Percentiles rank a stretch among this genome's conserved stretches.
Conservation (phyloP, 257 asterid genomes). For the Nicotiana benthamiana region DNA sequence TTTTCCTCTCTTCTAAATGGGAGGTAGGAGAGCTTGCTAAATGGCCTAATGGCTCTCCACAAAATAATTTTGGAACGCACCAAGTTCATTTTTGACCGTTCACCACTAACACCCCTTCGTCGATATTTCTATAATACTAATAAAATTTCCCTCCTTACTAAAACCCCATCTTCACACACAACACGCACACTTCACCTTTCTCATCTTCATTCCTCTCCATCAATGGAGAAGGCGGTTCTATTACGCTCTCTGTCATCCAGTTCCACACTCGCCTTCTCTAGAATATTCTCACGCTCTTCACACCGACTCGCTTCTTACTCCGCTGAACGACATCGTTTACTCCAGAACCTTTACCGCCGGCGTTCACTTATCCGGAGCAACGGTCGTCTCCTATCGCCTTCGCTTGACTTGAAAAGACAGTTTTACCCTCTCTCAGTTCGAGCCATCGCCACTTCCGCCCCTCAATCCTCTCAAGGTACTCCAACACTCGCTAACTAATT, state of each 20-base stretch:
- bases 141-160: background rate
- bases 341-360: conserved; percentile 33
- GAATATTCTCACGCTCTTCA: conserved; percentile 58
- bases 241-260: conserved; percentile 59
- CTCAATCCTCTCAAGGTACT: conserved; percentile 45
- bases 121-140: background rate
- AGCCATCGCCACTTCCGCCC: conserved; percentile 66
- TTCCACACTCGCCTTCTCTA: conserved; percentile 45
- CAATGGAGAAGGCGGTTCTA: conserved; percentile 77
- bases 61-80: background rate
- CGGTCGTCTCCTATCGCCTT: conserved; percentile 35
- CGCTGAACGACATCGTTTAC: conserved; percentile 44
- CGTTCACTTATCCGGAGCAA: conserved; percentile 42
- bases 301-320: conserved; percentile 28
- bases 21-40: conserved; percentile 14
- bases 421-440: conserved; percentile 47
- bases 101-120: background rate
- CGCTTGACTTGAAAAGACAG: conserved; percentile 32
- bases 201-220: background rate
- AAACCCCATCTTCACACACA: background rate
- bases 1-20: background rate
- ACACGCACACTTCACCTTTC: background rate
- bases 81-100: background rate
- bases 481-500: background rate
- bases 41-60: conserved; percentile 15